Conservation (phyloP, 2,329 filamentous ascomycete species). For the Anthostomella pinea region DNA sequence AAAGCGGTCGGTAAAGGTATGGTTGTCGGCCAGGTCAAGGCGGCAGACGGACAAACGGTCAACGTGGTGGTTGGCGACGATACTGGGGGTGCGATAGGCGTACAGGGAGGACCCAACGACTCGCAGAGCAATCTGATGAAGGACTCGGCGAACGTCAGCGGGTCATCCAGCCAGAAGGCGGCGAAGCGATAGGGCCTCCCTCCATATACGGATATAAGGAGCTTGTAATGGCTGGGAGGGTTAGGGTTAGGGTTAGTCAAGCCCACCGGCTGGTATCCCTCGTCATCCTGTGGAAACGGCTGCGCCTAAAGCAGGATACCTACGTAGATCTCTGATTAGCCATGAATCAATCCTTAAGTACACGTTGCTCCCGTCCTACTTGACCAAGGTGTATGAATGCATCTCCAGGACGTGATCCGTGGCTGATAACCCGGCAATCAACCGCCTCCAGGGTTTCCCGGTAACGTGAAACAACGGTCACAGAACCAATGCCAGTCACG, state of each 20-base stretch:
- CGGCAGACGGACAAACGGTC: conserved; percentile 55
- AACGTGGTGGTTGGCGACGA: conserved; percentile 66
- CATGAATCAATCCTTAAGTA: no score
- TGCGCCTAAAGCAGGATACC: no score
- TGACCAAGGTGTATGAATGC: no score
- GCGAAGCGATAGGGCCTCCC: conserved; percentile 13
- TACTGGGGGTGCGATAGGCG: conserved; percentile 34
- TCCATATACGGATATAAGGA: not conserved
- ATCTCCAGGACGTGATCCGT: no score
- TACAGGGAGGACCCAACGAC: conserved; percentile 12
- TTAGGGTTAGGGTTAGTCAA: conserved; percentile 2
- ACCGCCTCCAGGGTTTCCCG: no score
- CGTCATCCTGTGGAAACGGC: no score
- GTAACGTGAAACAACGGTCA: no score
- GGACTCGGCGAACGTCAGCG: conserved; percentile 20
- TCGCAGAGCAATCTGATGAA: conserved; percentile 14
- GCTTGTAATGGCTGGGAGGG: not conserved
- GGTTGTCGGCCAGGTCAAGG: conserved; percentile 79
- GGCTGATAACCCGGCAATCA: no score
- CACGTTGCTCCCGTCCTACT: no score
- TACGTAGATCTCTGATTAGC: no score
- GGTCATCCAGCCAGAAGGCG: conserved; percentile 17
- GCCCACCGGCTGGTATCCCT: no score
- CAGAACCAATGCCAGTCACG: no score
- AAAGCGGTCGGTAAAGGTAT: conserved; percentile 97